These are phyloP conservation scores for Dactylellina cionopaga DNA, from an alignment of 2,329 filamentous ascomycete genomes.

Conservation along the genomic window DNA sequence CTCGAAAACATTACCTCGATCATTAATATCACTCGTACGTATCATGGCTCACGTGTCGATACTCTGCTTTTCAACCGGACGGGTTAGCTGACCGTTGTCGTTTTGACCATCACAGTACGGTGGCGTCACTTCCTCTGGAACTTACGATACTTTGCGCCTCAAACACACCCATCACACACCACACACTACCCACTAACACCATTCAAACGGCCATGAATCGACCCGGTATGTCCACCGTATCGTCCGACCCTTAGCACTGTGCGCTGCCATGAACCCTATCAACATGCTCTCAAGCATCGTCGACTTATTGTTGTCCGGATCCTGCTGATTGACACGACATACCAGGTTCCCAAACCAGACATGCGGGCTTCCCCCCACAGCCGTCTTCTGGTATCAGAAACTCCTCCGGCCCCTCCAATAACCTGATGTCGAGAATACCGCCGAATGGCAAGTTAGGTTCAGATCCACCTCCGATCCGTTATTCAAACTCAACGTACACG, in stretches of 20 bases:
- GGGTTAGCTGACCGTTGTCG: not conserved
- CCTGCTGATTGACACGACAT: conserved; percentile 19
- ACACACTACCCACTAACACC: not conserved
- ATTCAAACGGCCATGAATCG: conserved; percentile 38
- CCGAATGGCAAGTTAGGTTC: conserved; percentile 52
- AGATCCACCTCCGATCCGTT: too few species aligned
- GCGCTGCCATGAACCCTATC: not conserved
- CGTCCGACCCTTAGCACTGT: not conserved
- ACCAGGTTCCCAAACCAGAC: conserved; percentile 49
- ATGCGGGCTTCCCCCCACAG: conserved; percentile 49
- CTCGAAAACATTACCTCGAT: too few species aligned
- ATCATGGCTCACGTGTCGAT: not conserved
- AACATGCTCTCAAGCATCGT: conserved; percentile 1
- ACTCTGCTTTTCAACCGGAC: not conserved
- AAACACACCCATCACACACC: not conserved
- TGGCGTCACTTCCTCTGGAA: too few species aligned
- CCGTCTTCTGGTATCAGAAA: conserved; percentile 44
- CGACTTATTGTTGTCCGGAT: not conserved
- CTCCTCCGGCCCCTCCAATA: conserved; percentile 37
- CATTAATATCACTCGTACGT: not conserved
- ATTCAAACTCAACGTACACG: too few species aligned
- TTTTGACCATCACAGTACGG: too few species aligned
- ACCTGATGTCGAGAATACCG: conserved; percentile 47
- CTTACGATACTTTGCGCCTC: too few species aligned
- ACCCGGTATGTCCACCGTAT: conserved; percentile 31